phyloP scores from a whole-genome alignment of 495 filamentous ascomycete genomes.

The Penicillium malachiteum region DNA sequence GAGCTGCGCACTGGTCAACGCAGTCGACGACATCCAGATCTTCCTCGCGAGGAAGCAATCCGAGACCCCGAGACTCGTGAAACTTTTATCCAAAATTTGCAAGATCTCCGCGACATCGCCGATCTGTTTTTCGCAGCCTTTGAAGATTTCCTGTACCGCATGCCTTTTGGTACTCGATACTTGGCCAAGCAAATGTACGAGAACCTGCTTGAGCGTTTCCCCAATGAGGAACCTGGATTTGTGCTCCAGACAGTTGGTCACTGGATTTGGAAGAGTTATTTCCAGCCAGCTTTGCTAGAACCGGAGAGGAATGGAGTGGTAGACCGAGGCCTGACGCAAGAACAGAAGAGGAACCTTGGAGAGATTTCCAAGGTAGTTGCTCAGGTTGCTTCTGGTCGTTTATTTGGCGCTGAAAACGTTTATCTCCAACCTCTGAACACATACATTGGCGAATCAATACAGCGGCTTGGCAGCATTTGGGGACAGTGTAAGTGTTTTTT shows the following conservation, averaged over 20 bases:
- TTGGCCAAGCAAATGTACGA: conserved; percentile 86
- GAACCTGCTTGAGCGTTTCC: conserved; percentile 69
- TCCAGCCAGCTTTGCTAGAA: conserved; percentile 81
- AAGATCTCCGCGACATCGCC: conserved; percentile 88
- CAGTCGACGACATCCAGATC: conserved; percentile 73
- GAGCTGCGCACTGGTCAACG: conserved; percentile 87
- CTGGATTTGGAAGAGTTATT: conserved; percentile 92
- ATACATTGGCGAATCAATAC: conserved; percentile 82
- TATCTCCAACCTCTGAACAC: conserved; percentile 93
- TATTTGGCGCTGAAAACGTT: conserved; percentile 91
- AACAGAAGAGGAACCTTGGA: conserved; percentile 88
- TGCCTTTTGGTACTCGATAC: conserved; percentile 93
- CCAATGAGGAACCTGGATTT: conserved; percentile 71
- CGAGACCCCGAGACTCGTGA: conserved; percentile 87
- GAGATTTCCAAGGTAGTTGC: conserved; percentile 90
- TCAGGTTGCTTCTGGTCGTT: conserved; percentile 78
- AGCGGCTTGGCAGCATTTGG: conserved; percentile 76
- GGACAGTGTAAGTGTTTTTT: conserved; percentile 49
- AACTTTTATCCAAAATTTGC: conserved; percentile 88
- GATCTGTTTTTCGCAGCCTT: conserved; percentile 81
- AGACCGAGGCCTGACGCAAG: conserved; percentile 80
- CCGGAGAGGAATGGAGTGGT: conserved; percentile 89
- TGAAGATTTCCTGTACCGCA: conserved; percentile 77
- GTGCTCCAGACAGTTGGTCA: conserved; percentile 81
- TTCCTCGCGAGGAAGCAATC: conserved; percentile 89